A percentile compares a stretch with the other conserved stretches of the same genome.
Evolutionary conservation across 2,329 filamentous ascomycete species (phyloP).

Genomic region (Westerdykella ornata): DNA sequence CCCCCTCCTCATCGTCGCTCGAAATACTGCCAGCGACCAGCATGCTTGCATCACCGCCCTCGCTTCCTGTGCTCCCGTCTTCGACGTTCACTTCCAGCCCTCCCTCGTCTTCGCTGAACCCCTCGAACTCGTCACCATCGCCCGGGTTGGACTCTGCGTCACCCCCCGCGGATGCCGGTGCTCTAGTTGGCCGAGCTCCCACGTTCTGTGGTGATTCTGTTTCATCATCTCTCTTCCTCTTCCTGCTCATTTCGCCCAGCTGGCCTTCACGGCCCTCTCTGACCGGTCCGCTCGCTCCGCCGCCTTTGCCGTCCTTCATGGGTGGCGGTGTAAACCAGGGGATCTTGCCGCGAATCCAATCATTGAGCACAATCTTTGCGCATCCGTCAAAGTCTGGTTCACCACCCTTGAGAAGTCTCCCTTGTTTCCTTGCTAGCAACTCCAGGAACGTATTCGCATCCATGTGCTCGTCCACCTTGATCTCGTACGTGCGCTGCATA

Average conservation of each 20-base stretch:
- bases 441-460: constrained; percentile 79
- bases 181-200: constrained; percentile 12
- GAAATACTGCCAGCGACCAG: constrained; percentile 14
- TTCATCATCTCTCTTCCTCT: constrained; percentile 57
- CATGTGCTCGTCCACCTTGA: constrained; percentile 60
- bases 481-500: constrained; percentile 85
- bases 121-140: constrained; percentile 25
- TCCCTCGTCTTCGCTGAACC: constrained; percentile 28
- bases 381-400: constrained; percentile 92
- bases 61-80: constrained; percentile 13
- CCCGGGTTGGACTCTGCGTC: constrained; percentile 5
- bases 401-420: constrained; percentile 80
- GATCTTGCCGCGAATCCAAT: constrained; percentile 90
- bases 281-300: constrained; percentile 7
- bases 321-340: constrained; percentile 92
- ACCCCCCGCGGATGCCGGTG: constrained; percentile 11
- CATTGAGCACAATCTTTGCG: constrained; percentile 93
- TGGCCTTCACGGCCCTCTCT: constrained; percentile 64
- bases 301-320: constrained; percentile 32
- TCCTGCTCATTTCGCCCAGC: constrained; percentile 74
- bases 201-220: constrained; percentile 22
- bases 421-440: constrained; percentile 76
- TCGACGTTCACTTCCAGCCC: constrained; percentile 11
- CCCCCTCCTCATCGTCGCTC: constrained; percentile 13
- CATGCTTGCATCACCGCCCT: constrained; percentile 17